Percentiles rank a stretch among this genome's conserved stretches.
Evolutionary conservation across 441 rosid species (phyloP).

Genomic region (Adansonia rubrostipa): DNA sequence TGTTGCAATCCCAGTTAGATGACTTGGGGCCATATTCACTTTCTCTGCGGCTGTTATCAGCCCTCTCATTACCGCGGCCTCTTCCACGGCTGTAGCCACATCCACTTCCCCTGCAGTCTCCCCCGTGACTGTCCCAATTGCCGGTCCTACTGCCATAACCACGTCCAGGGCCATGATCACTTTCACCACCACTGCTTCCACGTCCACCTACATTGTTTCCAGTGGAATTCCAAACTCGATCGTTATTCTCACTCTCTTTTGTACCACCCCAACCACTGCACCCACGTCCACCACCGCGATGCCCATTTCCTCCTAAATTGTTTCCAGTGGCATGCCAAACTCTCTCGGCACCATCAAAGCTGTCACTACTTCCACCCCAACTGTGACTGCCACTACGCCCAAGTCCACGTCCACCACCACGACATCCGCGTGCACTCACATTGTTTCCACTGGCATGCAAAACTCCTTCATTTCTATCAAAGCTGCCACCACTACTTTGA

Average conservation of each 20-base stretch:
- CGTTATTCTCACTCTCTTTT: neutral
- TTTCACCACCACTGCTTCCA: neutral
- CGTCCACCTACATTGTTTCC: conserved; percentile 7
- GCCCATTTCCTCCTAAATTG: neutral
- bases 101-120: neutral
- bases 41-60: neutral
- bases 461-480: conserved; percentile 3
- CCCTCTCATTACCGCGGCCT: neutral
- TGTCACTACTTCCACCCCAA: conserved; percentile 5
- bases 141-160: conserved; percentile 26
- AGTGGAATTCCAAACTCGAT: neutral
- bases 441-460: neutral
- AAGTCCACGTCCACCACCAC: conserved; percentile 3
- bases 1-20: neutral
- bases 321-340: neutral
- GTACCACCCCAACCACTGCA: neutral
- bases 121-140: conserved; percentile 36
- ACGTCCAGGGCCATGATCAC: neutral
- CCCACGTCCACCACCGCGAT: neutral
- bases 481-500: neutral
- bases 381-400: neutral
- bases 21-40: neutral
- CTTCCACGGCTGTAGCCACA: neutral
- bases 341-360: neutral
- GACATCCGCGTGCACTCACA: neutral